phyloP scores from a whole-genome alignment of 83 land plant genomes.

The Larix sibirica region DNA sequence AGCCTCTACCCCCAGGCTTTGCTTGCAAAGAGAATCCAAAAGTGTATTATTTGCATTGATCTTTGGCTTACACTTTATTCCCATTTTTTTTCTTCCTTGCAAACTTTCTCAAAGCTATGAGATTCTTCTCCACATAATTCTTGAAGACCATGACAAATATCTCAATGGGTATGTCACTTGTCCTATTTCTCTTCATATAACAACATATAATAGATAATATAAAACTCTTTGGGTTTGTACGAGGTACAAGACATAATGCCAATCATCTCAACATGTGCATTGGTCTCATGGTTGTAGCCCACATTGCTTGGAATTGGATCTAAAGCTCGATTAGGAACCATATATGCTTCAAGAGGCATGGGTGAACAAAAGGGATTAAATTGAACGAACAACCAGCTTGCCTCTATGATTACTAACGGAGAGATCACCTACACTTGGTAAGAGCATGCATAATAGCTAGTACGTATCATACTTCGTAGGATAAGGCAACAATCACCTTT shows the following conservation, averaged over 20 bases:
- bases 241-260: constrained; percentile 42
- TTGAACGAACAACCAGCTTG: too few relatives aligned
- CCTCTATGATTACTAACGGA: too few relatives aligned
- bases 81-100: constrained; percentile 49
- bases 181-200: constrained; percentile 50
- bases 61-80: constrained; percentile 53
- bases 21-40: constrained; percentile 66
- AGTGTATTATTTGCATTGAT: constrained; percentile 56
- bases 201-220: constrained; percentile 52
- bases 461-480: too few relatives aligned
- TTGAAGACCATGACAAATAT: constrained; percentile 36
- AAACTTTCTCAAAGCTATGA: constrained; percentile 48
- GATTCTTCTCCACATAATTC: constrained; percentile 44
- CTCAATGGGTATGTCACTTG: constrained; percentile 40
- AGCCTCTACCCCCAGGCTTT: constrained; percentile 53
- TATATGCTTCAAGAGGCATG: too few relatives aligned
- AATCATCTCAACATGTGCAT: constrained; percentile 25
- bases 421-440: too few relatives aligned
- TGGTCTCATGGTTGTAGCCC: constrained; percentile 32
- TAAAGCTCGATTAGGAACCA: too few relatives aligned
- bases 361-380: too few relatives aligned
- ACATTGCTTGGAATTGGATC: too few relatives aligned
- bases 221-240: constrained; percentile 53
- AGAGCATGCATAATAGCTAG: too few relatives aligned
- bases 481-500: too few relatives aligned